phyloP scores from a whole-genome alignment of 1,284 basidiomycete genomes.

The Nidula niveotomentosa region DNA sequence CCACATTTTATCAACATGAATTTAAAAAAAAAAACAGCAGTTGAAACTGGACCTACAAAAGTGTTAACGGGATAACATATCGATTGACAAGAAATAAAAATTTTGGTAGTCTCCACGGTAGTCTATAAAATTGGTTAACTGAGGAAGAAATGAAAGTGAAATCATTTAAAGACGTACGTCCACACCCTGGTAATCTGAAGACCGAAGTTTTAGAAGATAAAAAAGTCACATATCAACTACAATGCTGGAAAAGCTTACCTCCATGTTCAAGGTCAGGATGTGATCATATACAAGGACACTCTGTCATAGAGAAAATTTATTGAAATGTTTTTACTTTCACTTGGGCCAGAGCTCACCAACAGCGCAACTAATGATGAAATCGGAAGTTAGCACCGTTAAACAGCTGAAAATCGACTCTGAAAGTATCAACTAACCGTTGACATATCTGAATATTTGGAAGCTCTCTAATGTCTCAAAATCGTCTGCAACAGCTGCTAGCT shows the following conservation, averaged over 20 bases:
- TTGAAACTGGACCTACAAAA: not conserved
- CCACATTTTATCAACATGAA: not conserved
- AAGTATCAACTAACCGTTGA: not conserved
- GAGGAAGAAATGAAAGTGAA: not conserved
- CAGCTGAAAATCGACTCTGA: not conserved
- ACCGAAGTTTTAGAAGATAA: not conserved
- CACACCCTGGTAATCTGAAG: not conserved
- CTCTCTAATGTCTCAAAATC: conserved; percentile 6
- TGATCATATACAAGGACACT: not conserved
- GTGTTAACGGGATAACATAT: not conserved
- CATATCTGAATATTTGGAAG: not conserved
- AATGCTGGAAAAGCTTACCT: not conserved
- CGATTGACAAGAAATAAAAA: not conserved
- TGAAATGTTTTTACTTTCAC: not conserved
- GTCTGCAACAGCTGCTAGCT: not conserved
- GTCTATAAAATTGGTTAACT: not conserved
- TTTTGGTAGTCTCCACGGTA: not conserved
- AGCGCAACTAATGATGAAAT: not conserved
- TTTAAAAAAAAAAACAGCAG: not conserved
- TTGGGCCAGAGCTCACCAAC: not conserved
- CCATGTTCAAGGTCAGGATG: not conserved
- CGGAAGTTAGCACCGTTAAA: not conserved
- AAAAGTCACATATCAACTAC: not conserved
- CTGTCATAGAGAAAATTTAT: not conserved
- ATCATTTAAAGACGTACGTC: not conserved